Evolutionary conservation across 495 filamentous ascomycete species (phyloP).

Genomic region (Daldinia childiae): DNA sequence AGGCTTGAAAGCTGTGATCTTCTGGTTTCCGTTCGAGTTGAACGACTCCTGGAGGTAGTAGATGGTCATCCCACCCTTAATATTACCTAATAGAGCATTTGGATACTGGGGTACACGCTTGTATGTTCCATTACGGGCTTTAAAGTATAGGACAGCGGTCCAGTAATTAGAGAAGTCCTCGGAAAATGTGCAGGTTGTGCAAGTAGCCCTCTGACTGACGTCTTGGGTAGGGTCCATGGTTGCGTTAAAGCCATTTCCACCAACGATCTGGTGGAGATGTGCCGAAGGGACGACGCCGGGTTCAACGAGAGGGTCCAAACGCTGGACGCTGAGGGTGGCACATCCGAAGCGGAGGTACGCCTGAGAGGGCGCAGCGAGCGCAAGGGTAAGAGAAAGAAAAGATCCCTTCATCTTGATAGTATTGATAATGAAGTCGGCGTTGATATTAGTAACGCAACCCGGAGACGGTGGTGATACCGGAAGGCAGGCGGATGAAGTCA

Average conservation of each 20-base stretch:
- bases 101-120: constrained; percentile 52
- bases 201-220: constrained; percentile 40
- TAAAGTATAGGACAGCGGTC: constrained; percentile 51
- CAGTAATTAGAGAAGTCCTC: constrained; percentile 53
- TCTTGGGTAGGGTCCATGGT: constrained; percentile 44
- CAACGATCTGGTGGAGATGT: constrained; percentile 49
- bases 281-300: constrained; percentile 44
- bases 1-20: constrained; percentile 54
- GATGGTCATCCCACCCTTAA: constrained; percentile 55
- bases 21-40: constrained; percentile 53
- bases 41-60: constrained; percentile 53
- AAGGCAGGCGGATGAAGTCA: constrained; percentile 5
- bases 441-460: constrained; percentile 10
- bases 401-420: constrained; percentile 48
- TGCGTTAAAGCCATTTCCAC: constrained; percentile 50
- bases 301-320: constrained; percentile 51
- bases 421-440: constrained; percentile 26
- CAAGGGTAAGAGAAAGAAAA: constrained; percentile 43
- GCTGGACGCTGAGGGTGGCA: constrained; percentile 49
- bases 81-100: constrained; percentile 49
- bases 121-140: constrained; percentile 53
- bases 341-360: constrained; percentile 53
- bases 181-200: constrained; percentile 49
- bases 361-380: constrained; percentile 44
- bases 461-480: constrained; percentile 16